Evolutionary conservation across 208 protist genomes (phyloP), one percentile per base, ranked within the genome.

Genomic region (Leishmania lainsoni): DNA sequence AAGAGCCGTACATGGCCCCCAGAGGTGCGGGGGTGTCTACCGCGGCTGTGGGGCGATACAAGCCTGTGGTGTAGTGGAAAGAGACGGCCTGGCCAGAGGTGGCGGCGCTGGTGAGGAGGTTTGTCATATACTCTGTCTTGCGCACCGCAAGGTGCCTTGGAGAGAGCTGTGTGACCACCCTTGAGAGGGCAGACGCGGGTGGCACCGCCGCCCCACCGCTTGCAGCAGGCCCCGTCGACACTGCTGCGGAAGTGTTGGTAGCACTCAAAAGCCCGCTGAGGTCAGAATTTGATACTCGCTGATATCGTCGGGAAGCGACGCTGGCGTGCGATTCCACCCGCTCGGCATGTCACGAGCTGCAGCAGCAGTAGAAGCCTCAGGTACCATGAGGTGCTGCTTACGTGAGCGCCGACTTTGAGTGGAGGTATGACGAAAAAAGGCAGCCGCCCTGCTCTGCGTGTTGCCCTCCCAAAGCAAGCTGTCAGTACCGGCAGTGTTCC

Each of bases 91-190:
- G 82, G 9, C 61, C 78, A 32, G 77, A 54, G 68, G 70, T 76
- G 75, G 73, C 84, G 54, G 51, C 35, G 70, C 78, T 84, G 20
- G 85, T 79, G 68, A 81, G 81, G 54, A 83, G 26, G 65, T 88
- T 88, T 22, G 78, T 71, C 17, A 78, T 68, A 76, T 86, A 89
- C 75, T 86, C 85, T 16, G 80, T 79, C 69, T 83, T 77, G 76
- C 77, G 84, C 35, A 58, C 75, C 29, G 63, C 54, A 29, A 75
- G 78, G 51, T 81, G 78, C 5, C 61, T 80, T 2, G 54, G 26
- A 17, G 61, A 75, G 83, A 75, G 56, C 45, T 73, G 73, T 20
- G 78, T 59, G 20, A 68, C 48, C 16, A 35, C 76, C 16, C 78
- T 73, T 58, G 77, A 69, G 58, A 69, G 32, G 29, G 35, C 72